Percentiles rank a stretch among this genome's conserved stretches.
These are phyloP conservation scores for Pilasporangium apinafurcum DNA, from an alignment of 352 stramenopile genomes.

Conservation along the genomic window DNA sequence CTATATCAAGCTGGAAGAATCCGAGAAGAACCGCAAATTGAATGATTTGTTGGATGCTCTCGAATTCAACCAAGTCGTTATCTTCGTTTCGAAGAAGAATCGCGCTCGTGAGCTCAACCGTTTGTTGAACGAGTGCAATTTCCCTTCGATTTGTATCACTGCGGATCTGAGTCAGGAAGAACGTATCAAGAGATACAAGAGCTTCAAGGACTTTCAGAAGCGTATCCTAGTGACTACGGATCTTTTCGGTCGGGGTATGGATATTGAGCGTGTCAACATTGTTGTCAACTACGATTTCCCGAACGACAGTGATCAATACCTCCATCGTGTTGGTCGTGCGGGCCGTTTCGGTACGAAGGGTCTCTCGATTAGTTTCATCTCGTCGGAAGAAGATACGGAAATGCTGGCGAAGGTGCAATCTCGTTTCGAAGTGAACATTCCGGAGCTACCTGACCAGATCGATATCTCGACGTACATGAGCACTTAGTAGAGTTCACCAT, in stretches of 20 bases:
- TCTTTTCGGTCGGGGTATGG: slow-evolving; percentile 99
- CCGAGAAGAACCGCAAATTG: slow-evolving; percentile 99
- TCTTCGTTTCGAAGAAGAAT: slow-evolving; percentile 98
- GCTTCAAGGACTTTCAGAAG: slow-evolving; percentile 99
- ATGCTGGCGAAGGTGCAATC: slow-evolving; percentile 98
- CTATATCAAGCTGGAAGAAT: slow-evolving; percentile 98
- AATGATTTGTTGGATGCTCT: slow-evolving; percentile 99
- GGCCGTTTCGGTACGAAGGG: slow-evolving; percentile 99
- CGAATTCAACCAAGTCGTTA: slow-evolving; percentile 99
- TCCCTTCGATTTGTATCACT: slow-evolving; percentile 99
- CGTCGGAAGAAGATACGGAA: slow-evolving; percentile 95
- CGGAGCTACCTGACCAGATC: slow-evolving; percentile 98
- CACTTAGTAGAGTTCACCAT: slow-evolving; percentile 39
- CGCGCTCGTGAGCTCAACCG: slow-evolving; percentile 97
- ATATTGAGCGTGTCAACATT: slow-evolving; percentile 99
- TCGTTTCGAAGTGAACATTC: slow-evolving; percentile 99
- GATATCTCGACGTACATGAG: slow-evolving; percentile 98
- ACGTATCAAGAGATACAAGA: slow-evolving; percentile 98
- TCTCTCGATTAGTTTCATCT: slow-evolving; percentile 99
- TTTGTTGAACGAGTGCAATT: slow-evolving; percentile 99
- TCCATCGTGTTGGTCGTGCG: slow-evolving; percentile 98
- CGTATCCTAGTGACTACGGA: slow-evolving; percentile 99
- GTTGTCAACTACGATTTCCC: slow-evolving; percentile 99
- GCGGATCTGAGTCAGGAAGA: slow-evolving; percentile 97
- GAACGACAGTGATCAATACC: slow-evolving; percentile 97